Evolutionary conservation across 1,284 basidiomycete species (phyloP), one percentile per base, ranked within the genome.

Genomic region (Puccinia triticina): DNA sequence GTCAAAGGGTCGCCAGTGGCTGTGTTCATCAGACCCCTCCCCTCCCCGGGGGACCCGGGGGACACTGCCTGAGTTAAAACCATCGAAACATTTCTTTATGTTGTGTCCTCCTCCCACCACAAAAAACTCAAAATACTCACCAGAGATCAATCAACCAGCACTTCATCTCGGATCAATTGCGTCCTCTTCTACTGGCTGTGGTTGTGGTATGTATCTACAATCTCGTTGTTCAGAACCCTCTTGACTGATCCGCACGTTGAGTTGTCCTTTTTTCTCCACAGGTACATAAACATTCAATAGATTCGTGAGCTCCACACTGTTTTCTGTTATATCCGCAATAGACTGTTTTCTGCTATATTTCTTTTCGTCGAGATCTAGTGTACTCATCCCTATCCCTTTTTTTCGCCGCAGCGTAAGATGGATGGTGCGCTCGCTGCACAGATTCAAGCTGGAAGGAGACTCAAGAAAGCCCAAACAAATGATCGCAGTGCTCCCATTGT

Each of bases 381-480:
- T 10, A 3, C 29, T 26, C 2, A 11, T 40, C 43, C 46, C 37
- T 57, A 4, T 46, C 37, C 23, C 2, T 21, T 14, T 75, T 29
- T 29, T 75, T 40, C 4, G 34, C 55, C n/a, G 72, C 32, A 61
- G 55, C 32, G 12, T 37, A 77, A 40, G 8, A 86, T 86, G 85
- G 84, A 86, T 80, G 61, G 80, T 18, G 85, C 84, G 11, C 82
- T 86, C 10, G 84, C 84, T 53, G 85, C 84, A 57, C 84, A 84
- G 21, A 86, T 86, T 78, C 84, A 84, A 82, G 83, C 83, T 23
- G 85, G 85, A 50, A 85, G 84, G 72, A 77, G 67, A 32, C 83
- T 86, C n/a, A 86, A 85, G 82, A 85, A 84, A 84, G 73, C 61
- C 34, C 53, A 61, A 55, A 76, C 73, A 7, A 82, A 82, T 76